phyloP scores from a whole-genome alignment of 352 stramenopile genomes.

The Bremia lactucae region DNA sequence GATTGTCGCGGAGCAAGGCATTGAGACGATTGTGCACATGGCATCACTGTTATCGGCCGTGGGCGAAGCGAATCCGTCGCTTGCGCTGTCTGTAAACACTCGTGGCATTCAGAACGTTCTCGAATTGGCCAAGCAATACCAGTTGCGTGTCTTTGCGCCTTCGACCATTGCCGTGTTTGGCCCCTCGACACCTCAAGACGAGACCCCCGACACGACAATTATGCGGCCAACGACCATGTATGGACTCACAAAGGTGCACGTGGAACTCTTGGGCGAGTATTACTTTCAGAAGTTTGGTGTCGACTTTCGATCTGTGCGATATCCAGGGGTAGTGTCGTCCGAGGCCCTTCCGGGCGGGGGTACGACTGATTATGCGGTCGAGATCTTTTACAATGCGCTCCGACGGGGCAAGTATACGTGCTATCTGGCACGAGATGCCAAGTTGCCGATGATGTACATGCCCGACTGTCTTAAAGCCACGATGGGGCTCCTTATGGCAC shows the following conservation, averaged over 20 bases:
- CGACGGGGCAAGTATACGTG: constrained; percentile 84
- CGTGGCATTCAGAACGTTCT: constrained; percentile 86
- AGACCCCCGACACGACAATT: constrained; percentile 82
- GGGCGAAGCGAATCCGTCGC: constrained; percentile 84
- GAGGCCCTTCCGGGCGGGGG: constrained; percentile 77
- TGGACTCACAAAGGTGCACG: constrained; percentile 88
- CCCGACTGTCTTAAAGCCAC: constrained; percentile 86
- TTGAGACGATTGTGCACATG: constrained; percentile 88
- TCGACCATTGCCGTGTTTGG: constrained; percentile 89
- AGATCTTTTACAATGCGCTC: constrained; percentile 90
- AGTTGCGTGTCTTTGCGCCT: constrained; percentile 80
- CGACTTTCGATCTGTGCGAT: constrained; percentile 87
- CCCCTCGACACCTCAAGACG: constrained; percentile 72
- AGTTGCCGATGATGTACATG: constrained; percentile 93
- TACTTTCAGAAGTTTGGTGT: constrained; percentile 88
- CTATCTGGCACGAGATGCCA: constrained; percentile 69
- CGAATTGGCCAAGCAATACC: constrained; percentile 82
- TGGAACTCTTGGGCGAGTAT: constrained; percentile 87
- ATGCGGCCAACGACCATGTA: constrained; percentile 90
- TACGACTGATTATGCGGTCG: constrained; percentile 87
- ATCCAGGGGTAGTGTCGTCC: constrained; percentile 86
- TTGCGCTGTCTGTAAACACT: constrained; percentile 85
- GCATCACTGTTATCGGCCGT: constrained; percentile 84
- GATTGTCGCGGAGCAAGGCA: constrained; percentile 79
- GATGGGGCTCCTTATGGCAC: constrained; percentile 66